Conservation (phyloP, 164 flowering plant species). For the Echeveria elegans region DNA sequence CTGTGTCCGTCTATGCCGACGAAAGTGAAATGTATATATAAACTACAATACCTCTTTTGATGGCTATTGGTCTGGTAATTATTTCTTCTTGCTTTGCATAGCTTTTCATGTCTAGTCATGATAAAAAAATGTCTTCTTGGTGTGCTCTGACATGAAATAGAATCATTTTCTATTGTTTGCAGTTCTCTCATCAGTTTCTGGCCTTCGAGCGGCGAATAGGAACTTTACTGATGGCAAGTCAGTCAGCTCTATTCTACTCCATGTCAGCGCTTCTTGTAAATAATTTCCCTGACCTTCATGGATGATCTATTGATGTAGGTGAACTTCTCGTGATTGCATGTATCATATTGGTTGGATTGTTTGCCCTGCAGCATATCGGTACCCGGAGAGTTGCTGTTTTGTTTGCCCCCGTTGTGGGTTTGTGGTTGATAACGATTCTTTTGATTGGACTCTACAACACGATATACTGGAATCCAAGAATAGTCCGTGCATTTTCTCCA, state of each 20-base stretch:
- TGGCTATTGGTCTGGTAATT: neutral
- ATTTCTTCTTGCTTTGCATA: neutral
- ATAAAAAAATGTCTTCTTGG: neutral
- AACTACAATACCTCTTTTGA: neutral
- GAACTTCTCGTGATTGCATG: conserved; percentile 55
- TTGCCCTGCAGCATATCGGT: conserved; percentile 86
- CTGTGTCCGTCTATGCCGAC: neutral
- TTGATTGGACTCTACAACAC: conserved; percentile 69
- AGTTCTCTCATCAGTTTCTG: conserved; percentile 82
- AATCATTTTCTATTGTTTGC: conserved; percentile 24
- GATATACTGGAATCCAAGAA: conserved; percentile 61
- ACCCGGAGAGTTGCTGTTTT: conserved; percentile 72
- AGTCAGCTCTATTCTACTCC: conserved; percentile 5
- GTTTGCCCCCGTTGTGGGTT: conserved; percentile 73
- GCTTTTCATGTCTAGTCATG: neutral
- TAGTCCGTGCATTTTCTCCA: conserved; percentile 66
- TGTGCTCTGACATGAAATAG: neutral
- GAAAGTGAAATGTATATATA: neutral
- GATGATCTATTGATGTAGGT: conserved; percentile 18
- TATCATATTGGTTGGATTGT: conserved; percentile 72
- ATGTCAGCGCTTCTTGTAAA: neutral
- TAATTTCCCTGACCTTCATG: neutral
- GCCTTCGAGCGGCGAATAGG: conserved; percentile 40
- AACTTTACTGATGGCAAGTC: conserved; percentile 46
- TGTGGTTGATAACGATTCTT: conserved; percentile 70